These are phyloP conservation scores for Blastocystis sp. DNA, from an alignment of 352 stramenopile species.

Conservation along the genomic window DNA sequence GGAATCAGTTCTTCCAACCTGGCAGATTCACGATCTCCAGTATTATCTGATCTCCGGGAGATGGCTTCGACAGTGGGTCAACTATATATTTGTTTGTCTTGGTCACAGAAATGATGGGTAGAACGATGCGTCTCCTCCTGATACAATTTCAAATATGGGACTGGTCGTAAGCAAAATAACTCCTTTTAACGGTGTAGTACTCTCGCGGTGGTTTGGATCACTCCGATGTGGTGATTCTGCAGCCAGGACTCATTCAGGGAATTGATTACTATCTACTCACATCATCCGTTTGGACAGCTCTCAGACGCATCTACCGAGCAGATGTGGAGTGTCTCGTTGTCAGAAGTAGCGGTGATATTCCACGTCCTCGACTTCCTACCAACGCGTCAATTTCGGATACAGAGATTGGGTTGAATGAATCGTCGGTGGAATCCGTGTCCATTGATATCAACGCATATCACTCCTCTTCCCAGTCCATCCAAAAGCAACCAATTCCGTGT, in stretches of 20 bases:
- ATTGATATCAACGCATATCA: not conserved
- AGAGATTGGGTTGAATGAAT: not conserved
- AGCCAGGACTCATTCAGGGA: not conserved
- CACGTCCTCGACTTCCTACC: not conserved
- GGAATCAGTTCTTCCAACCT: not conserved
- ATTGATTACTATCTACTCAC: conserved; percentile 34
- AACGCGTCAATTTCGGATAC: not conserved
- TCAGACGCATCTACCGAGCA: not conserved
- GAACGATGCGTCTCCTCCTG: not conserved
- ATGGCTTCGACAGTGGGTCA: conserved; percentile 13
- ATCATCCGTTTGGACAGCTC: not conserved
- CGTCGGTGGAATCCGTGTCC: not conserved
- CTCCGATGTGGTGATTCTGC: not conserved
- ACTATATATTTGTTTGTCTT: conserved; percentile 14
- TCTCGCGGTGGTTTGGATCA: not conserved
- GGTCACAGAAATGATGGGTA: not conserved
- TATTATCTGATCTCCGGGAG: not conserved
- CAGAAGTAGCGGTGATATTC: not conserved
- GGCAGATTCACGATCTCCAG: not conserved
- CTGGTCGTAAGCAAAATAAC: not conserved
- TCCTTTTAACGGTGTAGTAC: not conserved
- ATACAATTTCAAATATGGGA: not conserved
- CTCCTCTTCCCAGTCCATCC: not conserved
- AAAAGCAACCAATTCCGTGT: not conserved
- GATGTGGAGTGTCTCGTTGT: not conserved